Evolutionary conservation across 179 eudicot species (phyloP), one percentile per base, ranked within the genome.

Genomic region (Beta corolliflora): DNA sequence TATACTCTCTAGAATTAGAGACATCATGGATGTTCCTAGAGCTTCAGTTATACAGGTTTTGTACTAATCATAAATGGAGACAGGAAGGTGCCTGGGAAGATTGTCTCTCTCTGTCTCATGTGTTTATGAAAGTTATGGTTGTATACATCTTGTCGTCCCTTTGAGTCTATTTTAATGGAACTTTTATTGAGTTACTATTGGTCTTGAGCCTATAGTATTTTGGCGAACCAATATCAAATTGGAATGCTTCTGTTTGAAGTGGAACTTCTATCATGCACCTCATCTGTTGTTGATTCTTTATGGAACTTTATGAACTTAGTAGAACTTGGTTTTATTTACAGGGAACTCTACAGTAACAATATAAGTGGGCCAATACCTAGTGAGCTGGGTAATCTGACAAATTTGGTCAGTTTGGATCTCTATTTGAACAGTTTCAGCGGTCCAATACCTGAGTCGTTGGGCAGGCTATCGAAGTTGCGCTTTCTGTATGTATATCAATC

Each of bases 381-480:
- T 77, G 90, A 88, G 55, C 73, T 88, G 78, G 90, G 90, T 7
- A 88, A 88, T 77, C 84, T 88, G 80, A 88, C 90, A 31, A 88
- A 88, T 75, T 67, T 88, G 76, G 90, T 88, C 85, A 88, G 90
- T 84, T 80, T 88, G 84, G 90, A 88, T 84, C 88, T 88, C 59
- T 88, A 88, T 71, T 64, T 86, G 79, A 88, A 88, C 83, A 75
- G 84, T 74, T 88, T 88, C 76, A 81, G 60, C 16, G 90, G 90
- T 56, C 83, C 84, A 14, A 88, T 88, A 63, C 90, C 90, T 4
- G 88, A 82, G 79, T 86, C 88, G 4, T 76, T 88, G 78, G 88
- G 88, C 79, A 84, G 72, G 79, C 87, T 88, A 55, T 86, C 90
- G 45, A 86, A 88, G 69, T 72, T 88, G 84, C 87, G 90, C 23